phyloP scores from a whole-genome alignment of 1,284 basidiomycete genomes.

The Sanghuangporus weigelae region DNA sequence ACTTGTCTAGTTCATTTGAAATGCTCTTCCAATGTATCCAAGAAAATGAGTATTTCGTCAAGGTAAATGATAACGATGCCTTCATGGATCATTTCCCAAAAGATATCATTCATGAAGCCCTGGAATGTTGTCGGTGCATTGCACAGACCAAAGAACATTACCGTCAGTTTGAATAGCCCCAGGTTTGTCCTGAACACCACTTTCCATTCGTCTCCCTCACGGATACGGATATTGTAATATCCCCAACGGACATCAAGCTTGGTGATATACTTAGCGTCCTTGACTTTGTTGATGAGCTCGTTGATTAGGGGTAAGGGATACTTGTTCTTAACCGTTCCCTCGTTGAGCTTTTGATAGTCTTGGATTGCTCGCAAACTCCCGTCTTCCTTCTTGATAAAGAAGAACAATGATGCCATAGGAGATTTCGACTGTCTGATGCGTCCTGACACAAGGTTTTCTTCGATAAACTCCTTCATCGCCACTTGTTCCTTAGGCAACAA shows the following conservation, averaged over 20 bases:
- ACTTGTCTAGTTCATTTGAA: not conserved
- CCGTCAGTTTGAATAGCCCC: slow-evolving; percentile 28
- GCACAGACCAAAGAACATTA: slow-evolving; percentile 34
- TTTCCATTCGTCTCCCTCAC: slow-evolving; percentile 29
- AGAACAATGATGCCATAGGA: slow-evolving; percentile 1
- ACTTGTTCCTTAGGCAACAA: not conserved
- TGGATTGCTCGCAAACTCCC: not conserved
- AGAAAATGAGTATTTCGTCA: not conserved
- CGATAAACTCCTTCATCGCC: not conserved
- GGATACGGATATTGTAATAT: slow-evolving; percentile 20
- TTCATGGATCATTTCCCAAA: not conserved
- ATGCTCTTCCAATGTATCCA: not conserved
- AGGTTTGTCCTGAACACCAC: slow-evolving; percentile 26
- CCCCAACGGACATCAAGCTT: slow-evolving; percentile 14
- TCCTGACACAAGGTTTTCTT: not conserved
- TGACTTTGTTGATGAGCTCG: slow-evolving; percentile 26
- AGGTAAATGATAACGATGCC: not conserved
- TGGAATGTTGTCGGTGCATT: slow-evolving; percentile 35
- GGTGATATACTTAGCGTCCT: slow-evolving; percentile 10
- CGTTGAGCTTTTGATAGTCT: not conserved
- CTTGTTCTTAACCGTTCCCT: not conserved
- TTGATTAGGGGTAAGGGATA: not conserved
- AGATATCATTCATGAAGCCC: slow-evolving; percentile 7
- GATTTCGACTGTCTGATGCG: slow-evolving; percentile 8
- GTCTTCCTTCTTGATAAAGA: slow-evolving; percentile 11